Percentiles rank a stretch among this genome's conserved stretches.
These are phyloP conservation scores for Phytopythium cucurbitacearum DNA, from an alignment of 352 stramenopile genomes.

Conservation along the genomic window DNA sequence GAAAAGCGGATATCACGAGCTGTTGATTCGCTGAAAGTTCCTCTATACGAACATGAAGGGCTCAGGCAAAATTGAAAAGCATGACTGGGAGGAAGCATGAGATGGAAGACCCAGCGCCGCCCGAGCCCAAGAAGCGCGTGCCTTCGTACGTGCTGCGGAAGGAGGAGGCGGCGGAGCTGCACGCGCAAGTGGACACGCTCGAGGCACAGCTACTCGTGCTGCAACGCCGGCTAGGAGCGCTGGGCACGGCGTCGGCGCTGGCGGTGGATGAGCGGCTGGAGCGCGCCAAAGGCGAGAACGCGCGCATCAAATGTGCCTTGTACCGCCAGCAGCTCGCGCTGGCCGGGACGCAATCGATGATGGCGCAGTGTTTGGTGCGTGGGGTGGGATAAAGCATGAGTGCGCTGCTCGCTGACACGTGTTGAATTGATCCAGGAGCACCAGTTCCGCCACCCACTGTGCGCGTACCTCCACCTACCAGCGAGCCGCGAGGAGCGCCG, in stretches of 20 bases:
- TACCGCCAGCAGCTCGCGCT: conserved; percentile 30
- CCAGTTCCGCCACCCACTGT: conserved; percentile 10
- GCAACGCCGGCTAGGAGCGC: conserved; percentile 4
- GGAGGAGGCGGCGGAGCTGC: conserved; percentile 21
- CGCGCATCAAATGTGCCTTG: conserved; percentile 17
- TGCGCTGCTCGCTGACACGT: too few species aligned
- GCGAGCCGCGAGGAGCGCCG: conserved; percentile 16
- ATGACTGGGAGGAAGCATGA: not conserved
- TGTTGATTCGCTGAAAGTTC: not conserved
- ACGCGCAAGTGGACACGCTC: conserved; percentile 16
- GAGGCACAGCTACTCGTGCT: conserved; percentile 15
- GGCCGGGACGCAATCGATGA: conserved; percentile 25
- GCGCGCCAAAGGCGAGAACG: conserved; percentile 19
- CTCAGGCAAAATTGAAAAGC: not conserved
- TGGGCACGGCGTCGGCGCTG: conserved; percentile 8
- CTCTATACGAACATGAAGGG: not conserved
- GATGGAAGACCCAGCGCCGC: not conserved
- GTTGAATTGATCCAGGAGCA: conserved; percentile 9
- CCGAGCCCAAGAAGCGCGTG: conserved; percentile 14
- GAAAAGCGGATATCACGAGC: too few species aligned
- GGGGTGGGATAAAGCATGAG: not conserved
- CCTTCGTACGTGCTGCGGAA: conserved; percentile 21
- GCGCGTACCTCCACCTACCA: conserved; percentile 9
- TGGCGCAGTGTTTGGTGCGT: conserved; percentile 19
- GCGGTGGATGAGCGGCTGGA: conserved; percentile 20